Evolutionary conservation across 2,329 filamentous ascomycete species (phyloP), one percentile per base, ranked within the genome.

Genomic region (Penicillium sclerotigenum): DNA sequence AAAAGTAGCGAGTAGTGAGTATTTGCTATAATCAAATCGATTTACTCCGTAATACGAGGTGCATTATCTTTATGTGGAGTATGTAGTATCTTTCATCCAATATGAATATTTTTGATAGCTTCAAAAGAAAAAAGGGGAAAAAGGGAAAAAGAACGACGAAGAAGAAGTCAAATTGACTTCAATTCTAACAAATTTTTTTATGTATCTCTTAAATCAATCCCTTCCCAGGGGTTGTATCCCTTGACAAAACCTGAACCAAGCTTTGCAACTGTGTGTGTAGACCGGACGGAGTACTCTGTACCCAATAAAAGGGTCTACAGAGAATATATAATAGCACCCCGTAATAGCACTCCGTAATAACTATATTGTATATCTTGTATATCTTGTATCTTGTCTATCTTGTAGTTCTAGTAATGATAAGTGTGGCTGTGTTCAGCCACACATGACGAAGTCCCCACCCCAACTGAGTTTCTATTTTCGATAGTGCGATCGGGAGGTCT

Each of bases 401-500:
- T 1, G 18, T 8, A n/a, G 22, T 43, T 4, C n/a, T 40, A 22
- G 6, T 40, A 38, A 11, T 26, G 38, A 26, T 41, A 6, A 41
- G 16, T 42, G 48, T 51, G 48, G 48, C 48, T 34, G 29, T 16
- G 28, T 1, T 16, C 48, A 31, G 48, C 48, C 48, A 51, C 48
- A 40, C 29, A 2, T 14, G 29, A 18, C 34, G 47, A 36, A 31
- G 26, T 10, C 47, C n/a, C 28, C 3, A 34, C 20, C n/a, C 20
- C 0, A 13, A 28, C 13, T 11, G 20, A 46, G 43, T 46, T 46
- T 22, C 5, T 3, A 22, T 7, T 34, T 53, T 60, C 59, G 58
- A 61, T 61, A 61, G 59, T 56, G 55, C 52, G 58, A 54, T 58
- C 57, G 55, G 49, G n/a, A 49, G 28, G 37, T 38, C 18, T 46